A percentile compares a stretch with the other conserved stretches of the same genome.
phyloP scores from a whole-genome alignment of 2,329 filamentous ascomycete species.

The Coniochaeta prunicola region DNA sequence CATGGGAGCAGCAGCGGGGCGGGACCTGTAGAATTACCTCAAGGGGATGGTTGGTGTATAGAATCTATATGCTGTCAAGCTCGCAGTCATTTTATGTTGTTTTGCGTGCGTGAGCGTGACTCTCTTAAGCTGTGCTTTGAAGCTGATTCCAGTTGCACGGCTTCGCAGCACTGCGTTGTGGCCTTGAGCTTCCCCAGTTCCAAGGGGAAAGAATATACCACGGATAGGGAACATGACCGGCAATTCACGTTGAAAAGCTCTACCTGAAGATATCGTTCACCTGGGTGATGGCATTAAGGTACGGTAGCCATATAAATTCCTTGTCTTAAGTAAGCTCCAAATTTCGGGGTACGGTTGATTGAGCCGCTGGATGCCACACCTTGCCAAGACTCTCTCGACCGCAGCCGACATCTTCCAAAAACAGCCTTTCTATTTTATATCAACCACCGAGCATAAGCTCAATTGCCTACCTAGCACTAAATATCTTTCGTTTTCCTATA shows the following conservation, averaged over 20 bases:
- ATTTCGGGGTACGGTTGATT: too few species aligned
- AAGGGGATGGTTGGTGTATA: conserved; percentile 12
- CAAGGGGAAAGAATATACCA: too few species aligned
- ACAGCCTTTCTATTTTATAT: not conserved
- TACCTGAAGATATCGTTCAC: too few species aligned
- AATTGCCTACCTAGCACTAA: not conserved
- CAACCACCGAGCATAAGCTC: not conserved
- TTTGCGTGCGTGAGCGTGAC: not conserved
- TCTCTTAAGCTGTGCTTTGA: not conserved
- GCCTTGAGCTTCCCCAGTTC: not conserved
- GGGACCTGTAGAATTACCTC: conserved; percentile 31
- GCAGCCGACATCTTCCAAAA: not conserved
- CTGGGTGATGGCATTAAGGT: too few species aligned
- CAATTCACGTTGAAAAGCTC: too few species aligned
- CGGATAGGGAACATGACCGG: too few species aligned
- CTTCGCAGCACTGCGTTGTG: not conserved
- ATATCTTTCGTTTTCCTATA: not conserved
- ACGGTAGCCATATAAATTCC: too few species aligned
- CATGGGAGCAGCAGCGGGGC: not conserved
- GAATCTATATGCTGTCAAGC: conserved; percentile 12
- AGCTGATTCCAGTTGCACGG: not conserved
- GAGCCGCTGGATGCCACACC: not conserved
- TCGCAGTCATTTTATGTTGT: not conserved
- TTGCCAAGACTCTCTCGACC: not conserved
- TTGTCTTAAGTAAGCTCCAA: too few species aligned